These are phyloP conservation scores for Nicotiana undulata DNA, from an alignment of 257 asterid genomes.

Conservation along the genomic window DNA sequence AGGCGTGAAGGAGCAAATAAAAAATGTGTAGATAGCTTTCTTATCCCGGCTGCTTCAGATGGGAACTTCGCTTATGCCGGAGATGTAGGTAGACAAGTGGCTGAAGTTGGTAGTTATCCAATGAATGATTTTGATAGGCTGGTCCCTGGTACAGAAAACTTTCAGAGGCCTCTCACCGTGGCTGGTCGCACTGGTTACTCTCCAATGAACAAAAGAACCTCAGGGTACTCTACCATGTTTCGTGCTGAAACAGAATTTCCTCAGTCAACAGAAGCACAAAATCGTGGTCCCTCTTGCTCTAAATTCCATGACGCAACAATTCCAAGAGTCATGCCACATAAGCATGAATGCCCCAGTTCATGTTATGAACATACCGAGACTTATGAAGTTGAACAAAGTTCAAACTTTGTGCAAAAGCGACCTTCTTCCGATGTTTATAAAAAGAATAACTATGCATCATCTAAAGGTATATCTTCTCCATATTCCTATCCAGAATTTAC, in stretches of 20 bases:
- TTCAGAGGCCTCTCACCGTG: slow-evolving; percentile 13
- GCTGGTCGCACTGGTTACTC: slow-evolving; percentile 25
- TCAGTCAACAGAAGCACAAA: slow-evolving; percentile 10
- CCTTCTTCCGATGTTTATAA: slow-evolving; percentile 18
- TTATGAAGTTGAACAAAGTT: slow-evolving; percentile 13
- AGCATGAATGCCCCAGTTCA: slow-evolving; percentile 19
- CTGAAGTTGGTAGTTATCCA: slow-evolving; percentile 24
- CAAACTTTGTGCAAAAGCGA: slow-evolving; percentile 18
- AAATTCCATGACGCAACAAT: slow-evolving; percentile 31
- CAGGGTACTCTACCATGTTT: slow-evolving; percentile 20
- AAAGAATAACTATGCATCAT: slow-evolving; percentile 16
- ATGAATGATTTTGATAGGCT: slow-evolving; percentile 18
- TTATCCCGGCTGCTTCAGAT: slow-evolving; percentile 16
- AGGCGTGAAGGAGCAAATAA: slow-evolving; percentile 9
- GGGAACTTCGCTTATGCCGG: slow-evolving; percentile 14
- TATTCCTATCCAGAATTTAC: slow-evolving; percentile 9
- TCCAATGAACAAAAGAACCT: slow-evolving; percentile 12
- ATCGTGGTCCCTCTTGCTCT: slow-evolving; percentile 17
- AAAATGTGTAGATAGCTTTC: slow-evolving; percentile 11
- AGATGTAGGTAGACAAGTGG: slow-evolving; percentile 17
- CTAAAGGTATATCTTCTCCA: slow-evolving; percentile 20
- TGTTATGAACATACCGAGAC: slow-evolving; percentile 23
- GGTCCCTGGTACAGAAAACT: slow-evolving; percentile 13
- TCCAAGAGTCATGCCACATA: slow-evolving; percentile 30
- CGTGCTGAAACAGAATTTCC: slow-evolving; percentile 26